Conservation (phyloP, 768 basidiomycete species). For the Pleurotus sapidus region DNA sequence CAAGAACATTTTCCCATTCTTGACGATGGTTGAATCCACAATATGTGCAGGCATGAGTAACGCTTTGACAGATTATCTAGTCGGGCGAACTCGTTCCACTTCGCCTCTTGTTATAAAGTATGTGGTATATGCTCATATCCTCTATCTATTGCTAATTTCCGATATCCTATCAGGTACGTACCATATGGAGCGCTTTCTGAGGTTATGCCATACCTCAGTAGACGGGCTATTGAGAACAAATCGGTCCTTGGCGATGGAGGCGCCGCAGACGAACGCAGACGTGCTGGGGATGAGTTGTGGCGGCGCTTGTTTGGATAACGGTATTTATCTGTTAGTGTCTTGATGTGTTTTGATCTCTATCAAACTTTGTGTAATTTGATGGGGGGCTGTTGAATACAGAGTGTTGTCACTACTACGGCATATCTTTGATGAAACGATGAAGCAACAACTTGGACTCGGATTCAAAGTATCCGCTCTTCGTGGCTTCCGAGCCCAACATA, state of each 20-base stretch:
- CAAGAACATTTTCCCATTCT: too few relatives aligned
- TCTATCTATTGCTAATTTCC: background rate
- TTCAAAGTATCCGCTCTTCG: too few relatives aligned
- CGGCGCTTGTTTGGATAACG: slow-evolving; percentile 31
- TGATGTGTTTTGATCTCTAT: too few relatives aligned
- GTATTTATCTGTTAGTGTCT: too few relatives aligned
- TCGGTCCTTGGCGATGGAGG: slow-evolving; percentile 74
- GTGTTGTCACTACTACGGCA: too few relatives aligned
- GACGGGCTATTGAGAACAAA: slow-evolving; percentile 93
- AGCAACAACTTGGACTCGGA: too few relatives aligned
- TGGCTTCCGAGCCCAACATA: too few relatives aligned
- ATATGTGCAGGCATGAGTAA: slow-evolving; percentile 74
- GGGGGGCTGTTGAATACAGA: too few relatives aligned
- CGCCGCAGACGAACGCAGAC: slow-evolving; percentile 55
- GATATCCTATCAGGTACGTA: slow-evolving; percentile 43
- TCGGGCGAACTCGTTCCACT: slow-evolving; percentile 42
- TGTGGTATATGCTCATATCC: slow-evolving; percentile 16
- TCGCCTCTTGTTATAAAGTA: slow-evolving; percentile 81
- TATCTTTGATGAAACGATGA: too few relatives aligned
- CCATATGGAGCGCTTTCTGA: slow-evolving; percentile 75
- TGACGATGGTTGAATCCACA: too few relatives aligned
- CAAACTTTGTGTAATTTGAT: too few relatives aligned
- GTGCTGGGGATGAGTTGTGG: slow-evolving; percentile 55
- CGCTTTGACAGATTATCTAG: slow-evolving; percentile 70
- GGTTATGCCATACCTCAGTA: slow-evolving; percentile 87